These are phyloP conservation scores for Euphorbia peplus DNA, from an alignment of 345 rosid genomes.

Conservation along the genomic window DNA sequence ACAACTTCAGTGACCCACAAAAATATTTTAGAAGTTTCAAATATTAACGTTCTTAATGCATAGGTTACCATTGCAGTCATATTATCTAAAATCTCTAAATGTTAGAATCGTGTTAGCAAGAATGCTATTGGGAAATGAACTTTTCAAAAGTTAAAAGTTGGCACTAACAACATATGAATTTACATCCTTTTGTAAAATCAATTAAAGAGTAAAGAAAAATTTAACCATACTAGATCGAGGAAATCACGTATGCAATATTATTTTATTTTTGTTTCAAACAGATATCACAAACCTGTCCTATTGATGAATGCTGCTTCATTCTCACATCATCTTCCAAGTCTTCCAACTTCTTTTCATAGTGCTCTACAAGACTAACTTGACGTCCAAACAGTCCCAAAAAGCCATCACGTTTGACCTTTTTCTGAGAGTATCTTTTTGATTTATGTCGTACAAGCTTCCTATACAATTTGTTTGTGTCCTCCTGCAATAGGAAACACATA, in stretches of 20 bases:
- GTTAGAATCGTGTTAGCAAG: not conserved
- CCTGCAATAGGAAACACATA: conserved; percentile 35
- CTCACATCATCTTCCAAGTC: conserved; percentile 61
- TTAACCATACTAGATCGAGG: not conserved
- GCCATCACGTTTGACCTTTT: conserved; percentile 51
- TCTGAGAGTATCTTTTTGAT: conserved; percentile 33
- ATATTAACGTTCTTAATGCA: not conserved
- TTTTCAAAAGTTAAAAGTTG: not conserved
- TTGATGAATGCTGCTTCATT: conserved; percentile 45
- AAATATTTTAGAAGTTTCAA: conserved; percentile 1
- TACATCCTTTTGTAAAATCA: conserved; percentile 1
- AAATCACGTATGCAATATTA: not conserved
- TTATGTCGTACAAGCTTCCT: conserved; percentile 52
- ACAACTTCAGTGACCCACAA: not conserved
- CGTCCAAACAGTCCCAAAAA: conserved; percentile 67
- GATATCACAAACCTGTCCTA: conserved; percentile 52
- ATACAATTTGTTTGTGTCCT: conserved; percentile 59
- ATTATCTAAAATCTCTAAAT: not conserved
- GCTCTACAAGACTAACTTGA: conserved; percentile 56
- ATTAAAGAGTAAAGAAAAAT: not conserved
- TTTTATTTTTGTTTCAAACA: not conserved
- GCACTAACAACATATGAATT: not conserved
- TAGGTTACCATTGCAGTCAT: not conserved
- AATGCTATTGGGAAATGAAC: not conserved
- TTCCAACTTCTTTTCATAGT: conserved; percentile 61